Percentiles rank a stretch among this genome's conserved stretches.
Conservation (phyloP, 768 basidiomycete species). For the Lentinula sp. region DNA sequence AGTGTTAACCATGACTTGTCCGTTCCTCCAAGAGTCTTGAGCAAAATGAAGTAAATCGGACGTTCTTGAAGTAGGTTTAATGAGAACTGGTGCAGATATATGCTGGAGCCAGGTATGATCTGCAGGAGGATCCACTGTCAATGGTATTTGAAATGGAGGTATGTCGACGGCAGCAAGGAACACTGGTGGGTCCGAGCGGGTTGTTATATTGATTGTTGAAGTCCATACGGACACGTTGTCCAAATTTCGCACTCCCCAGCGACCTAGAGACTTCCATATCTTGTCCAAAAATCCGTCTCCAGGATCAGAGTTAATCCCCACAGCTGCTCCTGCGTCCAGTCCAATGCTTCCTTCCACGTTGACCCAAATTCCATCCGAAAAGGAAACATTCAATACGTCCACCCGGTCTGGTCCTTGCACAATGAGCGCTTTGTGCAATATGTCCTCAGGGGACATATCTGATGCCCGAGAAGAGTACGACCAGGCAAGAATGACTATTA, state of each 20-base stretch:
- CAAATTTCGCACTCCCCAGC: constrained; percentile 56
- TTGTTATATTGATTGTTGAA: constrained; percentile 42
- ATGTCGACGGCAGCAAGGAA: constrained; percentile 42
- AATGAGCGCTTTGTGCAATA: constrained; percentile 49
- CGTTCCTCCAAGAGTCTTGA: constrained; percentile 52
- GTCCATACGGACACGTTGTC: constrained; percentile 52
- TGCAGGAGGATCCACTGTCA: constrained; percentile 44
- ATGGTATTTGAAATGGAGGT: constrained; percentile 47
- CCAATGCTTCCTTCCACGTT: constrained; percentile 52
- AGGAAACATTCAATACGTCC: constrained; percentile 56
- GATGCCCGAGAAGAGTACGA: constrained; percentile 58
- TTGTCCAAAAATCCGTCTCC: constrained; percentile 37
- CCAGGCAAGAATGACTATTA: constrained; percentile 51
- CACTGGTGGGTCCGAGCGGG: constrained; percentile 30
- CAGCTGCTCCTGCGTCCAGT: constrained; percentile 56
- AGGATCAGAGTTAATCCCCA: constrained; percentile 45
- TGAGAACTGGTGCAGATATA: constrained; percentile 41
- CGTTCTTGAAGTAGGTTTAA: constrained; percentile 49
- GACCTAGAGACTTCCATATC: constrained; percentile 61
- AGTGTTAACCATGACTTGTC: constrained; percentile 37
- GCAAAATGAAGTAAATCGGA: constrained; percentile 44
- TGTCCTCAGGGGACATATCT: constrained; percentile 47
- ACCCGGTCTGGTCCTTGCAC: constrained; percentile 57
- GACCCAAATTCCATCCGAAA: constrained; percentile 53
- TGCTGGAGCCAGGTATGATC: constrained; percentile 54